Conservation (phyloP, 2,329 filamentous ascomycete genomes). For the Neofusicoccum sp. region DNA sequence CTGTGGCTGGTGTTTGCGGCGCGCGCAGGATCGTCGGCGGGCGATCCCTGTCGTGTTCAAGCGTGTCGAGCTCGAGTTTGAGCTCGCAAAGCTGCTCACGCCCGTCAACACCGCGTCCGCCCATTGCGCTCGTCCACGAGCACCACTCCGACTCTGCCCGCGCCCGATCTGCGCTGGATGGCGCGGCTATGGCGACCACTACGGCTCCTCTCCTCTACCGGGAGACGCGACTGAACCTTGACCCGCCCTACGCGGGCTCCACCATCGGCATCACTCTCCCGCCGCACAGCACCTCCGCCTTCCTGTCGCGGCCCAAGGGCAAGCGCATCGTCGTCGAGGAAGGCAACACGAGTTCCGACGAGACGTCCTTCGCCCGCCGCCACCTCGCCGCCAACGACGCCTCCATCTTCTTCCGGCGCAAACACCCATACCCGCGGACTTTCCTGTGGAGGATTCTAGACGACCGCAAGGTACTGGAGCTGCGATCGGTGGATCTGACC, state of each 20-base stretch:
- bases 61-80: conserved; percentile 15
- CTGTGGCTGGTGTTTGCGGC: conserved; percentile 14
- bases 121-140: conserved; percentile 2
- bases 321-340: conserved; percentile 40
- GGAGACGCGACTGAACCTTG: conserved; percentile 81
- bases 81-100: conserved; percentile 13
- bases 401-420: conserved; percentile 79
- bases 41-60: conserved; percentile 15
- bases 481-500: conserved; percentile 78
- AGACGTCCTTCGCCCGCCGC: conserved; percentile 68
- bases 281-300: conserved; percentile 32
- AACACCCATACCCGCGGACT: conserved; percentile 72
- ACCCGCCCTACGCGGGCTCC: conserved; percentile 67
- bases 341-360: conserved; percentile 55
- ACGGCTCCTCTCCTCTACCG: conserved; percentile 71
- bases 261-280: conserved; percentile 62
- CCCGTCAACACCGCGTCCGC: conserved; percentile 12
- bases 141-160: not conserved
- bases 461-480: conserved; percentile 73
- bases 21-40: conserved; percentile 2
- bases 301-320: conserved; percentile 29
- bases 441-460: conserved; percentile 91
- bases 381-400: conserved; percentile 71
- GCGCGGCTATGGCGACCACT: conserved; percentile 65
- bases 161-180: conserved; percentile 45